phyloP scores from a whole-genome alignment of 306 rosid species.

The Sicyos edulis region DNA sequence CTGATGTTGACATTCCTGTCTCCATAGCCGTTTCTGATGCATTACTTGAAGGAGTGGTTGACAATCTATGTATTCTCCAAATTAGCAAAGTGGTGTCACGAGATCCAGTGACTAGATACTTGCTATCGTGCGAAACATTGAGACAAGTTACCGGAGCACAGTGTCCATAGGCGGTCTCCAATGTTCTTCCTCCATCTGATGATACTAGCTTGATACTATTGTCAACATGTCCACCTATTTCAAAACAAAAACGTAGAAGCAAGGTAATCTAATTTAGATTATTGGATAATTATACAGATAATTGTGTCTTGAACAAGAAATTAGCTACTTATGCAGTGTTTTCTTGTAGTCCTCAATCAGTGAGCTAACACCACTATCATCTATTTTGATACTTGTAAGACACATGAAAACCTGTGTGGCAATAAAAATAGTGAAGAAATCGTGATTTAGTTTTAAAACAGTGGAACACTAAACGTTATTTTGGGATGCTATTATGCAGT shows the following conservation, averaged over 20 bases:
- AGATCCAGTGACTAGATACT: constrained; percentile 86
- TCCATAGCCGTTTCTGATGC: constrained; percentile 46
- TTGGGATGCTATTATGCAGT: background rate
- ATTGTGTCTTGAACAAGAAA: background rate
- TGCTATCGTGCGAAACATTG: constrained; percentile 75
- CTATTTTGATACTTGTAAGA: background rate
- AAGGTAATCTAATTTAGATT: constrained; percentile 21
- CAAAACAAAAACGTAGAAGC: constrained; percentile 28
- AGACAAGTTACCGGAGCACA: constrained; percentile 92
- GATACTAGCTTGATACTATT: constrained; percentile 79
- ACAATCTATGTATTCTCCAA: constrained; percentile 77
- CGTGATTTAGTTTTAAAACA: background rate
- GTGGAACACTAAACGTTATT: constrained; percentile 1
- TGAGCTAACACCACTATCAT: background rate
- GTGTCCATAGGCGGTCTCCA: constrained; percentile 85
- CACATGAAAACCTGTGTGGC: no score
- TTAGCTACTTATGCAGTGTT: background rate
- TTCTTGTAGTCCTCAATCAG: background rate
- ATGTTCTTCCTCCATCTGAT: constrained; percentile 82
- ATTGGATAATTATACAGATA: background rate
- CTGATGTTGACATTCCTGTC: constrained; percentile 34
- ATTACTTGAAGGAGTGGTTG: constrained; percentile 45
- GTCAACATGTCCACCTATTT: constrained; percentile 86
- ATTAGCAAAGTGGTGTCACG: constrained; percentile 71
- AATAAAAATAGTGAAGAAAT: background rate